Evolutionary conservation across 768 basidiomycete species (phyloP), one percentile per base, ranked within the genome.

Genomic region (Porphyrellus cyaneotinctus): DNA sequence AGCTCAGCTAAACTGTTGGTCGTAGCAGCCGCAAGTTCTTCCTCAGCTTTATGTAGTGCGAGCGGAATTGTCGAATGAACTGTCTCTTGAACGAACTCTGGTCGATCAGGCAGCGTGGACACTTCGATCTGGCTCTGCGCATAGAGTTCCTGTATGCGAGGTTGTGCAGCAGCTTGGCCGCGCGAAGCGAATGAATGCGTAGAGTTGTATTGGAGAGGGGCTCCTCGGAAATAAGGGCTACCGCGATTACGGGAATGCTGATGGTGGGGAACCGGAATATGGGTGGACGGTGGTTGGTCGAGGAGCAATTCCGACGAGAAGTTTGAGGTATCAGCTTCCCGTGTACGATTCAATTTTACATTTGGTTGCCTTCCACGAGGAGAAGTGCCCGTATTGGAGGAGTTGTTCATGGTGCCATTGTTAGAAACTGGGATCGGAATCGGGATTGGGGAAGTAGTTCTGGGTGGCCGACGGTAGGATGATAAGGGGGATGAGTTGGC

Each of bases 21-120:
- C 3, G 52, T 56, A 12, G 31, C 52, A 13, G 62, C 56, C 9
- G 55, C 63, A 35, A 61, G 58, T 31, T 61, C 64, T 44, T 63
- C 58, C 47, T 71, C 70, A 0, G 71, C 70, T 30, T 75, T 73
- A 15, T 65, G 62, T 14, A 85, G 65, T 0, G 78, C 77, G 17
- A 81, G 70, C 0, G 86, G 86, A 49, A 88, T 82, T 13, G 80
- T 80, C 13, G 84, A 85, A 44, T 74, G 71, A 26, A 88, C 82
- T 17, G 79, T 76, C 65, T 88, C 84, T 6, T 70, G 78, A 6
- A 80, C 62, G 58, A 83, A 85, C 22, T 64, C 68, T 47, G 61
- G 64, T 35, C 63, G 70, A 58, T 67, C 59, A 9, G 65, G 54
- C 1, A 64, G 68, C 1, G 63, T 55, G 42, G 70, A 64, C 51